These are phyloP conservation scores for Aureobasidium sp. DNA, from an alignment of 2,329 filamentous ascomycete species.

Conservation along the genomic window DNA sequence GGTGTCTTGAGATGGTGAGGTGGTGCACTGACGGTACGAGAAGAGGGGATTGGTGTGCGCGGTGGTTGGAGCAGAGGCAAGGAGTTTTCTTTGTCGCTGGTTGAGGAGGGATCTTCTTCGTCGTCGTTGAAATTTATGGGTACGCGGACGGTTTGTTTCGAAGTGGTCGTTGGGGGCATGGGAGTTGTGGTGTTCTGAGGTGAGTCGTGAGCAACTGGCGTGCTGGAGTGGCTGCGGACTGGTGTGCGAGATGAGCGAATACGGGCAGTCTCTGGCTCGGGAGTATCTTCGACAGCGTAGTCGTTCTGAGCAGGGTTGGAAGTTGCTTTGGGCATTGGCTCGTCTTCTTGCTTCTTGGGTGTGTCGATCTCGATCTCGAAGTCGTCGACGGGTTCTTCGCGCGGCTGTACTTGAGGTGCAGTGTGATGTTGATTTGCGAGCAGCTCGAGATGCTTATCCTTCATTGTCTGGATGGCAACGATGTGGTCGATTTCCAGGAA, in stretches of 20 bases:
- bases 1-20: slow-evolving; percentile 25
- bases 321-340: background rate
- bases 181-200: background rate
- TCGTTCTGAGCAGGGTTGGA: background rate
- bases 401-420: background rate
- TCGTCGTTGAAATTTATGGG: slow-evolving; percentile 19
- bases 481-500: slow-evolving; percentile 70
- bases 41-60: slow-evolving; percentile 25
- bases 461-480: slow-evolving; percentile 32
- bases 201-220: slow-evolving; percentile 1
- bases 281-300: background rate
- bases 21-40: slow-evolving; percentile 23
- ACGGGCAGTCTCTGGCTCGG: slow-evolving; percentile 2
- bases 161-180: background rate
- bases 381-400: background rate
- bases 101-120: slow-evolving; percentile 15
- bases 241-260: background rate
- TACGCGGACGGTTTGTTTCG: slow-evolving; percentile 15
- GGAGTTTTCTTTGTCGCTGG: slow-evolving; percentile 19
- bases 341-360: background rate
- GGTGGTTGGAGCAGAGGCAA: background rate
- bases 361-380: slow-evolving; percentile 4
- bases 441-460: slow-evolving; percentile 34
- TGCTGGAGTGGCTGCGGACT: slow-evolving; percentile 2
- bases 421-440: slow-evolving; percentile 7